Conservation (phyloP, 495 filamentous ascomycete genomes). For the Talaromyces thailandensis region DNA sequence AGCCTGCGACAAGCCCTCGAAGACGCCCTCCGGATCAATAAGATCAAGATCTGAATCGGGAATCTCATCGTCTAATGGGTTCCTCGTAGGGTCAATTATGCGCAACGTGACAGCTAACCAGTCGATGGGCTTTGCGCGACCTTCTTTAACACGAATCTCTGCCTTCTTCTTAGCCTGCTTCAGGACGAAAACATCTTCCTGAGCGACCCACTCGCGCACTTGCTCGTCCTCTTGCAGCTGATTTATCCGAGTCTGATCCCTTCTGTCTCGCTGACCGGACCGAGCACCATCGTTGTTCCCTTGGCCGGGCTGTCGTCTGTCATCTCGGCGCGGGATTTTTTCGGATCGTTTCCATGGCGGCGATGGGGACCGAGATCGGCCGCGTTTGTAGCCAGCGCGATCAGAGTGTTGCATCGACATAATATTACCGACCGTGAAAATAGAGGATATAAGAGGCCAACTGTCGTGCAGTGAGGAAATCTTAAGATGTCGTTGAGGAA, state of each 20-base stretch:
- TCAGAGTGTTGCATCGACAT: constrained; percentile 29
- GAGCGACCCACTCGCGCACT: constrained; percentile 75
- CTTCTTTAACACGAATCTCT: constrained; percentile 89
- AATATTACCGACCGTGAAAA: not conserved
- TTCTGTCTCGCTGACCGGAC: constrained; percentile 22
- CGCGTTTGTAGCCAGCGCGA: constrained; percentile 23
- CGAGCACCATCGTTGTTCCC: not conserved
- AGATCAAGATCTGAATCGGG: constrained; percentile 68
- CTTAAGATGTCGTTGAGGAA: not conserved
- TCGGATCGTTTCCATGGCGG: constrained; percentile 31
- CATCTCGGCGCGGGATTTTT: constrained; percentile 25
- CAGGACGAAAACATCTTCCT: constrained; percentile 93
- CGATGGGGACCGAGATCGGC: constrained; percentile 33
- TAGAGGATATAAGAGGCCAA: not conserved
- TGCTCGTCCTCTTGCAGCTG: constrained; percentile 66
- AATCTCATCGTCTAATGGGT: constrained; percentile 74
- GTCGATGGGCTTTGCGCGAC: constrained; percentile 87
- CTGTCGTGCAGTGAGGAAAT: not conserved
- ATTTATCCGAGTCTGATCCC: constrained; percentile 47
- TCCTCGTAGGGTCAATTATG: constrained; percentile 74
- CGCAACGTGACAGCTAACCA: constrained; percentile 88
- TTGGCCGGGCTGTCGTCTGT: constrained; percentile 12
- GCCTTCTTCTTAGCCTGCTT: constrained; percentile 98
- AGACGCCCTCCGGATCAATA: constrained; percentile 71
- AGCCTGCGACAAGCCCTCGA: constrained; percentile 62